Base-by-base conservation (phyloP, 352 stramenopile genomes). In the Globisporangium megalacanthum region DNA sequence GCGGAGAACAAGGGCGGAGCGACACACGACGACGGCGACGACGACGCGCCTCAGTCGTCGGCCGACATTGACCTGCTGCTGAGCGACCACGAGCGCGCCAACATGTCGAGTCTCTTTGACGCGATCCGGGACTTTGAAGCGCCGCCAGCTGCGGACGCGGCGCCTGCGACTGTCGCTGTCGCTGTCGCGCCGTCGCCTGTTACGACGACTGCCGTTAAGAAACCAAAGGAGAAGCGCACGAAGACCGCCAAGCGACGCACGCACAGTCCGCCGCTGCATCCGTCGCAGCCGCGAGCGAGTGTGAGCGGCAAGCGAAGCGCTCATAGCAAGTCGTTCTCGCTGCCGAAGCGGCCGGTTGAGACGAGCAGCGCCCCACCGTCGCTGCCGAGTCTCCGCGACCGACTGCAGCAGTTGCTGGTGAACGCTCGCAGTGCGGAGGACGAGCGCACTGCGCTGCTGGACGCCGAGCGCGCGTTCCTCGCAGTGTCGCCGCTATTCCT, bases 111-210 rank as follows among this genome's bases (percentile, higher is more conserved):
- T 58, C 60, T 89, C 44, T 77, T 90, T 39, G 79, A 90, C 35
- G 77, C 79, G 9, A 90, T 90, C 52, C 75, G 77, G 2, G 75
- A 89, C 56, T 89, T 89, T 25, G 75, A 88, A 33, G 75, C 72
- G 1, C 75, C 77, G 0, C 41, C 63, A 14, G 15, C 15, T 6
- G 20, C 25, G 33, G 44, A 29, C n/a, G n/a, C n/a, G 36, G 59
- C 60, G 29, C 25, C 55, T 11, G 48, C 44, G 17, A 52, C 66
- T 11, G 54, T 66, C 17, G 37, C 66, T 11, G 54, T 66, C 17
- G 37, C 6, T 36, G 33, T 19, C 20, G 17, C 49, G 11, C 7
- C 49, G 15, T 35, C 64, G 8, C 35, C 59, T 13, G 62, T 56
- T 4, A 33, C 54, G 17, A 49, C 58, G 42, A 35, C 54, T n/a